Conservation (phyloP, 768 basidiomycete genomes). For the Lactifluus subvellereus region DNA sequence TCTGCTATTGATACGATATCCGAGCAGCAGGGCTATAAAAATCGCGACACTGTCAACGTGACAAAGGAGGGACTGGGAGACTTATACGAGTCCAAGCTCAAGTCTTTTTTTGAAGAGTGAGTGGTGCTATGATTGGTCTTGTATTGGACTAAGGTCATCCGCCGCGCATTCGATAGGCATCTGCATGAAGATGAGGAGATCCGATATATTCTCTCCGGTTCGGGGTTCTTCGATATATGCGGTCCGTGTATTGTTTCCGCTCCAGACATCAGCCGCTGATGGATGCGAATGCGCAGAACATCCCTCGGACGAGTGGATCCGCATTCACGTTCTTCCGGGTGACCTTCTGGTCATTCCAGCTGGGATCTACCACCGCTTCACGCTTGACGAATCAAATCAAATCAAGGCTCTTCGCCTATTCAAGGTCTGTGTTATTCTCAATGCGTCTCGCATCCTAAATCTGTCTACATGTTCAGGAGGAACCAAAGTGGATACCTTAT, state of each 20-base stretch:
- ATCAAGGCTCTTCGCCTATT: conserved; percentile 81
- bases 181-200: conserved; percentile 98
- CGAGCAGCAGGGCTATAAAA: conserved; percentile 69
- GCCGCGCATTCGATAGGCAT: conserved; percentile 46
- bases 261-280: neutral
- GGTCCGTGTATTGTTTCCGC: conserved; percentile 41
- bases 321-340: conserved; percentile 66
- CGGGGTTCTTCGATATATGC: conserved; percentile 88
- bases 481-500: conserved; percentile 85
- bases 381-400: conserved; percentile 66
- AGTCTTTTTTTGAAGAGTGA: conserved; percentile 79
- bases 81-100: conserved; percentile 75
- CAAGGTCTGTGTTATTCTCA: conserved; percentile 48
- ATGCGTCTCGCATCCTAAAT: neutral
- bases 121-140: neutral
- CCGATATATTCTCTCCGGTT: conserved; percentile 79
- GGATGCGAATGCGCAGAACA: conserved; percentile 42
- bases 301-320: conserved; percentile 70
- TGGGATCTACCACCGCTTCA: conserved; percentile 94
- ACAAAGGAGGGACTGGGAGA: conserved; percentile 78
- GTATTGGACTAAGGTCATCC: neutral
- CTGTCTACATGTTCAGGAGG: conserved; percentile 50
- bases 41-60: conserved; percentile 73
- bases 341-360: conserved; percentile 85
- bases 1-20: conserved; percentile 57